Percentiles rank a stretch among this genome's conserved stretches.
These are phyloP conservation scores for Stygiomarasmius scandens DNA, from an alignment of 1,284 basidiomycete genomes.

Conservation along the genomic window DNA sequence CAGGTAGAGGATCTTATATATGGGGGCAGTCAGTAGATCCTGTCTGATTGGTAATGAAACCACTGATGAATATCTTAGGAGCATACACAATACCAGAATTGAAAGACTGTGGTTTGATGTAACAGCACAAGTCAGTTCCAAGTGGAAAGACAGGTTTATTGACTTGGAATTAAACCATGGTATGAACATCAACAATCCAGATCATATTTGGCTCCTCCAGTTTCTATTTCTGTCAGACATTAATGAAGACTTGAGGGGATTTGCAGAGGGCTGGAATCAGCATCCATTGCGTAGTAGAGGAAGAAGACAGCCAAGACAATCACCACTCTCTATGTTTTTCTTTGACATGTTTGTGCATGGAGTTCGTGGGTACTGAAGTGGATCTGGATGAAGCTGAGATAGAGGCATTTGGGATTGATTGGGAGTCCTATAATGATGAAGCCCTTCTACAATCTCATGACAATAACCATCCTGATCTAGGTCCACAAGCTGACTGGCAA, in stretches of 20 bases:
- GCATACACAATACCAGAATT: conserved; percentile 9
- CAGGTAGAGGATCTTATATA: conserved; percentile 25
- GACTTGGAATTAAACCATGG: conserved; percentile 7
- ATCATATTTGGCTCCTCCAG: conserved; percentile 31
- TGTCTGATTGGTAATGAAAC: neutral
- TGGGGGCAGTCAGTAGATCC: conserved; percentile 25
- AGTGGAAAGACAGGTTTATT: conserved; percentile 5
- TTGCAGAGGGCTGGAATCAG: conserved; percentile 24
- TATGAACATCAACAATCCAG: conserved; percentile 18
- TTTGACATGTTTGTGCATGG: conserved; percentile 23
- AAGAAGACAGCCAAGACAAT: neutral
- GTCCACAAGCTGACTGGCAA: too few relatives aligned
- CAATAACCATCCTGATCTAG: too few relatives aligned
- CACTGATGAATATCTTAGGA: too few relatives aligned
- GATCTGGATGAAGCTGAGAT: conserved; percentile 17
- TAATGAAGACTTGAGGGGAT: conserved; percentile 22
- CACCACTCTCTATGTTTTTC: conserved; percentile 19
- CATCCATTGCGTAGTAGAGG: conserved; percentile 21
- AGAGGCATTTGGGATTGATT: conserved; percentile 28
- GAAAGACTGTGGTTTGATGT: conserved; percentile 9
- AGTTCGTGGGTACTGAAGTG: conserved; percentile 12
- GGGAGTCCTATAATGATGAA: conserved; percentile 19
- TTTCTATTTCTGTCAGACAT: conserved; percentile 25
- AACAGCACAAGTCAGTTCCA: neutral
- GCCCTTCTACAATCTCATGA: too few relatives aligned